Evolutionary conservation across 352 stramenopile genomes (phyloP), one percentile per base, ranked within the genome.

Genomic region (Hyphochytrium catenoides): DNA sequence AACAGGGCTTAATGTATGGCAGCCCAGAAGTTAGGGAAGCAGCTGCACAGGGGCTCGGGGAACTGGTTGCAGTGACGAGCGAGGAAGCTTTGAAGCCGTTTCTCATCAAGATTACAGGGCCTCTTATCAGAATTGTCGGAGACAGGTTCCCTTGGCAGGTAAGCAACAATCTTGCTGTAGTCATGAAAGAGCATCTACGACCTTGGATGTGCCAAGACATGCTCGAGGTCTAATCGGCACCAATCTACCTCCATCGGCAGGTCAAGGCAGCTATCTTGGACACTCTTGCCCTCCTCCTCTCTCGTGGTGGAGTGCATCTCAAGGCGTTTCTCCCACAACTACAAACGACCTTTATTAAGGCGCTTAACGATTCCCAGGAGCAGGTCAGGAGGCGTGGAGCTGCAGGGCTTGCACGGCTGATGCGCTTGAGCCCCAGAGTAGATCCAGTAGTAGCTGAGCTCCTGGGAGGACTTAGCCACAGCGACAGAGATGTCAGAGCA

Each of bases 291-390:
- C 74, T 96, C 14, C 78, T 99, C 41, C 46, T 99, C 22, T 61
- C 58, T 22, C 98, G 97, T 59, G 90, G 86, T 36, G 89, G 90
- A 22, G 69, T 86, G 12, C 77, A 78, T 18, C 65, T 99, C 11
- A 92, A 95, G 56, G 86, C 92, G n/a, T 99, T 99, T 56, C 60
- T 98, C 37, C 91, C 93, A 16, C 93, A 99, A 61, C 73, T 99
- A 36, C 91, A 99, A 55, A 97, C 91, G 2, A 97, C 89, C 2
- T 99, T 99, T 48, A 78, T 98, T 29, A 98, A 98, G 61, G 84
- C 88, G 24, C 56, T 99, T n/a, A 92, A 91, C 45, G 91, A 98
- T 60, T 69, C 74, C n/a, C 82, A 65, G 8, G 74, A 76, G 21
- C 71, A 90, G 36, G 89, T 97, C 12, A 70, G 86, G 25, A 46